phyloP scores from a whole-genome alignment of 2,329 filamentous ascomycete species.

The Eurotiales sp. region DNA sequence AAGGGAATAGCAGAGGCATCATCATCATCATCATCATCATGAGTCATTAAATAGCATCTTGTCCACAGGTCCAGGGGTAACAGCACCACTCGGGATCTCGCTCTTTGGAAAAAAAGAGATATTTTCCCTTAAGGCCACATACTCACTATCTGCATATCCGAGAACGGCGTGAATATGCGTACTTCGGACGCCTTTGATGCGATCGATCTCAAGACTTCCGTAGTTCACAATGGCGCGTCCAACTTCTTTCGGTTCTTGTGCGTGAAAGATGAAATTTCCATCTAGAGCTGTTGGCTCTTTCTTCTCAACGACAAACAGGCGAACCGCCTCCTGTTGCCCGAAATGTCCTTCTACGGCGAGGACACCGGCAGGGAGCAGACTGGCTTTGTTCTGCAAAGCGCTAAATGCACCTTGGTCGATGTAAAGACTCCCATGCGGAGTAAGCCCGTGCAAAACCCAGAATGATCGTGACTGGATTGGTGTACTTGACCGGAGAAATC shows the following conservation, averaged over 20 bases:
- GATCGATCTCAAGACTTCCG: conserved; percentile 73
- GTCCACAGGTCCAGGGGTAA: conserved; percentile 24
- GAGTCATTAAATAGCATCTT: conserved; percentile 13
- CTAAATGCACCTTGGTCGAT: conserved; percentile 86
- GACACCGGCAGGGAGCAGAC: conserved; percentile 85
- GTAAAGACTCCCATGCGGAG: conserved; percentile 84
- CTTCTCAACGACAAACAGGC: conserved; percentile 73
- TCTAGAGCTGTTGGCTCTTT: conserved; percentile 39
- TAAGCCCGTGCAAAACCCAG: conserved; percentile 91
- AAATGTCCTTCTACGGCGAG: conserved; percentile 85
- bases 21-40: neutral
- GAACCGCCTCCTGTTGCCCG: conserved; percentile 86
- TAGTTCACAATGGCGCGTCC: conserved; percentile 92
- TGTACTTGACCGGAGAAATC: conserved; percentile 79
- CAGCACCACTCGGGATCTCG: conserved; percentile 18
- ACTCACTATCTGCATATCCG: conserved; percentile 92
- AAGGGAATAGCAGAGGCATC: neutral
- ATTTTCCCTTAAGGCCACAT: conserved; percentile 84
- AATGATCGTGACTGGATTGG: conserved; percentile 93
- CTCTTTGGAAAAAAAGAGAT: conserved; percentile 64
- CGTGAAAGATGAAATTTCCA: conserved; percentile 36
- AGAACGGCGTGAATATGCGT: conserved; percentile 73
- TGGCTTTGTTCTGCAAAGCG: conserved; percentile 77
- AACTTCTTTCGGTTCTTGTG: conserved; percentile 62
- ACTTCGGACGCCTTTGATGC: conserved; percentile 82